phyloP scores from a whole-genome alignment of 495 filamentous ascomycete species.

The Daldinia concentrica region DNA sequence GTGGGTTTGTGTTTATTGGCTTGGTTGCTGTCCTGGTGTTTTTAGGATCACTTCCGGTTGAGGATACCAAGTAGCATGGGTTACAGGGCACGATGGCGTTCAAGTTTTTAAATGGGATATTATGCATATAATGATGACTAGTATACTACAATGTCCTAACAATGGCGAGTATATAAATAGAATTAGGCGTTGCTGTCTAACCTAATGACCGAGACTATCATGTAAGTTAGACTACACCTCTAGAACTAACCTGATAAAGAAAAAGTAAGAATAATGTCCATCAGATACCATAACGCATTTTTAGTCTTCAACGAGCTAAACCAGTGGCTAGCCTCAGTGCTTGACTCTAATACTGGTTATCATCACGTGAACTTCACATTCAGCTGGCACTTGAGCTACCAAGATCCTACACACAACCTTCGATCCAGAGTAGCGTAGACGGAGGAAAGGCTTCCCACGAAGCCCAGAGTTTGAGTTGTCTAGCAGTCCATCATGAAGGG shows the following conservation, averaged over 20 bases:
- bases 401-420: conserved; percentile 69
- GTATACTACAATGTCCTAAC: conserved; percentile 9
- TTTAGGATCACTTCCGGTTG: conserved; percentile 29
- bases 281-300: conserved; percentile 93
- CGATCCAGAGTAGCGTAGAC: conserved; percentile 49
- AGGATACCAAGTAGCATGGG: conserved; percentile 38
- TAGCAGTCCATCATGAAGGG: conserved; percentile 40
- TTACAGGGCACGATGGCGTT: conserved; percentile 32
- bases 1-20: conserved; percentile 14
- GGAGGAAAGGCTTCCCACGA: conserved; percentile 55
- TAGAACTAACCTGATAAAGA: background rate
- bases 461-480: conserved; percentile 54
- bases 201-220: background rate
- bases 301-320: conserved; percentile 65
- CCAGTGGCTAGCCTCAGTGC: conserved; percentile 81
- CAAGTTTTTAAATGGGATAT: conserved; percentile 7
- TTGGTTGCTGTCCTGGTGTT: conserved; percentile 27
- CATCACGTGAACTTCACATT: conserved; percentile 83
- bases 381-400: conserved; percentile 52
- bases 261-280: conserved; percentile 60
- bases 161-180: conserved; percentile 13
- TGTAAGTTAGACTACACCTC: conserved; percentile 1
- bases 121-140: conserved; percentile 29
- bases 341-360: conserved; percentile 99
- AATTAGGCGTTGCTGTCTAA: conserved; percentile 11